Base-by-base conservation (phyloP, 106 monocot species). In the Vanilla planifolia region DNA sequence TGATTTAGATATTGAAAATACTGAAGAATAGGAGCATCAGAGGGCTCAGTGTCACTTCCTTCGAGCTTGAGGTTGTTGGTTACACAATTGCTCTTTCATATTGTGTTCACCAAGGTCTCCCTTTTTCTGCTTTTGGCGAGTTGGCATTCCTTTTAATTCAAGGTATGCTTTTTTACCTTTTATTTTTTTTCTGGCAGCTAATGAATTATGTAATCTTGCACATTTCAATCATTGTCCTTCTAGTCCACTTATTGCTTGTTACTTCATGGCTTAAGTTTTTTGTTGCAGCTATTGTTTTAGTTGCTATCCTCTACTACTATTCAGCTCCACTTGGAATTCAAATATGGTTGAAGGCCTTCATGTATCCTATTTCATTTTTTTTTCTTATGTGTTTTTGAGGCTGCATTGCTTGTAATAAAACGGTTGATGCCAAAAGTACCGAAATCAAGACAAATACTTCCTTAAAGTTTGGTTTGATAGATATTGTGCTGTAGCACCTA, bases 71-170 rank as follows among this genome's bases (percentile, higher is more conserved):
- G 69, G 96, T 88, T 26, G 79, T 96, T 56, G 96, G 96, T 3
- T 91, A 79, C 50, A 96, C 96, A 23, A 96, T 96, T 82, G 83
- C 91, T 40, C 70, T 96, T 46, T 75, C 96, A 65, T 96, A 96
- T 70, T 96, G 96, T 64, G 69, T 96, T 51, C 90, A 91, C 64
- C 84, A 87, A 35, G 90, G 91, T 24, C 60, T 96, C 58, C 81
- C 96, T 16, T 96, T 96, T 79, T 96, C 96, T 37, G 96, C 96
- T 40, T 96, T 84, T 73, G 91, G 96, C 17, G 96, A 96, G 51
- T 60, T 91, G 32, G 53, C 59, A 32, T 96, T 96, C 66, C 90
- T 96, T 50, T 66, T 96, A 57, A 76, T 96, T 51, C 96, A 96
- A 82, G 80, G 95, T 90, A 61, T 67, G 45, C 9, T 48, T 57